These are phyloP conservation scores for Polygonum maritimum DNA, from an alignment of 148 eudicot genomes.

Conservation along the genomic window DNA sequence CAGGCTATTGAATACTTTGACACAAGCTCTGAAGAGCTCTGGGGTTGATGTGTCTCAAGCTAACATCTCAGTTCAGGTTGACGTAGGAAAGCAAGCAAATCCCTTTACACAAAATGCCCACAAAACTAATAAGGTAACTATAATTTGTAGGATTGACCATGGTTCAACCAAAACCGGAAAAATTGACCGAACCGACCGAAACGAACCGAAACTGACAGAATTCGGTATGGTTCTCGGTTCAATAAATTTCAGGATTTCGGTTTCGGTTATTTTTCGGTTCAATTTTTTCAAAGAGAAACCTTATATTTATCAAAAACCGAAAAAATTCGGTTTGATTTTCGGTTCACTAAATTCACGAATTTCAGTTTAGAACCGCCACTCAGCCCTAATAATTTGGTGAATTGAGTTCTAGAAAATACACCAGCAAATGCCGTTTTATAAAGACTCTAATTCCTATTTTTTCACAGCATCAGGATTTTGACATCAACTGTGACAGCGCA, in stretches of 20 bases:
- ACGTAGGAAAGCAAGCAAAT: slow-evolving; percentile 72
- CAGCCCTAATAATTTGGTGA: neutral
- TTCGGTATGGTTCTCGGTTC: too few species aligned
- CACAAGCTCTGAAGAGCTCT: slow-evolving; percentile 75
- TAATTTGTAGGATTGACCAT: too few species aligned
- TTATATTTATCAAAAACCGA: too few species aligned
- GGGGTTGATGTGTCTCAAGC: slow-evolving; percentile 92
- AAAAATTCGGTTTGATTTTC: too few species aligned
- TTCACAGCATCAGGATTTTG: slow-evolving; percentile 28
- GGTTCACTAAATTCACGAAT: too few species aligned
- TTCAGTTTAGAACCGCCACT: too few species aligned
- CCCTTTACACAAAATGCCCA: slow-evolving; percentile 18
- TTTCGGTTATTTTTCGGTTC: too few species aligned
- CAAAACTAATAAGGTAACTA: slow-evolving; percentile 40
- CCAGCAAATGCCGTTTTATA: neutral
- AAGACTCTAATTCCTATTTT: neutral
- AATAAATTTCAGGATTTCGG: too few species aligned
- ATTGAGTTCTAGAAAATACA: neutral
- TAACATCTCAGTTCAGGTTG: slow-evolving; percentile 80
- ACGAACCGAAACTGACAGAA: too few species aligned
- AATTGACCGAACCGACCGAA: too few species aligned
- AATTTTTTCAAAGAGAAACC: too few species aligned
- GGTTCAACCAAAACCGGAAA: too few species aligned
- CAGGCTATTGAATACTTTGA: slow-evolving; percentile 70
- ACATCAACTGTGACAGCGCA: slow-evolving; percentile 11